These are phyloP conservation scores for Thelephora aurantiotincta DNA, from an alignment of 768 basidiomycete genomes.

Conservation along the genomic window DNA sequence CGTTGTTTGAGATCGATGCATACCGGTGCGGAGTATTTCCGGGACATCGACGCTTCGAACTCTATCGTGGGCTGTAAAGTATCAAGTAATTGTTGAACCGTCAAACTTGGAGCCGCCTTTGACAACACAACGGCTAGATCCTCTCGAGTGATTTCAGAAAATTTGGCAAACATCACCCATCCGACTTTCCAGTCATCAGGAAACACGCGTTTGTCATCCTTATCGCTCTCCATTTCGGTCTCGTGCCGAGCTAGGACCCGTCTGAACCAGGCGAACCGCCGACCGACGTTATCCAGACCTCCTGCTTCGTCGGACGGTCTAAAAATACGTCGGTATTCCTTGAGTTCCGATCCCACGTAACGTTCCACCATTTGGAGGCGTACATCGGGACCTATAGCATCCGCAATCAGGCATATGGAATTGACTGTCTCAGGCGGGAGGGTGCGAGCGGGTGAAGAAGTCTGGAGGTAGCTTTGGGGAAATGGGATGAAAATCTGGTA, in stretches of 20 bases:
- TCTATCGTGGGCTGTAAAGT: constrained; percentile 77
- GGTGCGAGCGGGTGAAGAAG: constrained; percentile 37
- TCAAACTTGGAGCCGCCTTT: constrained; percentile 59
- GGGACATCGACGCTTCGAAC: constrained; percentile 71
- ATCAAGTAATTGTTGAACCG: constrained; percentile 72
- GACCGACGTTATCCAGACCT: constrained; percentile 85
- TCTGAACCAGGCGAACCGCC: constrained; percentile 93
- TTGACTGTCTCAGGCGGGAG: constrained; percentile 51
- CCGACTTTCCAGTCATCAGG: constrained; percentile 79
- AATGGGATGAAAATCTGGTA: background rate
- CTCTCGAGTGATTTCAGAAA: constrained; percentile 83
- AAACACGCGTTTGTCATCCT: constrained; percentile 45
- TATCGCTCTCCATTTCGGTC: constrained; percentile 39
- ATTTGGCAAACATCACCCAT: constrained; percentile 70
- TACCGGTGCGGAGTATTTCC: constrained; percentile 73
- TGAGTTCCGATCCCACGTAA: constrained; percentile 79
- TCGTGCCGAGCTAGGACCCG: constrained; percentile 77
- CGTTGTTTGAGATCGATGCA: constrained; percentile 7
- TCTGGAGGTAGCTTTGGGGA: constrained; percentile 61
- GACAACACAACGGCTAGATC: constrained; percentile 73
- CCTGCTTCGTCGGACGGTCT: constrained; percentile 89
- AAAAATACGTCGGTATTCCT: constrained; percentile 95
- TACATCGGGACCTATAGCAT: constrained; percentile 78
- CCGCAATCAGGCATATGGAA: constrained; percentile 81
- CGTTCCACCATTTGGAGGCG: constrained; percentile 73